Conservation (phyloP, 1,139 yeast genomes). For the Sugiyamaella xylanicola region DNA sequence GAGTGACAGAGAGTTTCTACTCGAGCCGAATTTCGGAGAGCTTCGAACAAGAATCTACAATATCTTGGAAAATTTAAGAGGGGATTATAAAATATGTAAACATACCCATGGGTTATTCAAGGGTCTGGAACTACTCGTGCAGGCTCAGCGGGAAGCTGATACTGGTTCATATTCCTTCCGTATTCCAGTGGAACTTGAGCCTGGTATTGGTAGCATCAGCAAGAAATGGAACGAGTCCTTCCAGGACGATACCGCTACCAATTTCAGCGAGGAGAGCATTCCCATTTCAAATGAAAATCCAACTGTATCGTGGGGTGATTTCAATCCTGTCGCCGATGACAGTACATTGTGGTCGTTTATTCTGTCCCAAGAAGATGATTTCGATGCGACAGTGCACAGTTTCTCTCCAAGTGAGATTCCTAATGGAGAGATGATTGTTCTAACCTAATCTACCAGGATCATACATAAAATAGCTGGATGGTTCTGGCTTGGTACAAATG, state of each 20-base stretch:
- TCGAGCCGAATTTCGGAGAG: constrained; percentile 16
- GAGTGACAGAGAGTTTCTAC: constrained; percentile 13
- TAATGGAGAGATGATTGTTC: constrained; percentile 9
- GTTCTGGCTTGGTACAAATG: neutral
- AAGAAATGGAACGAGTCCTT: constrained; percentile 15
- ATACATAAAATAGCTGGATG: neutral
- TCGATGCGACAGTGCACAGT: constrained; percentile 10
- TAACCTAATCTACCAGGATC: neutral
- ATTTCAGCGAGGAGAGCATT: neutral
- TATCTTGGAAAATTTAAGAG: constrained; percentile 12
- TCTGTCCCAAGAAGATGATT: constrained; percentile 11
- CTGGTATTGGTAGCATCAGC: constrained; percentile 14
- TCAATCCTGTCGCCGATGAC: constrained; percentile 13
- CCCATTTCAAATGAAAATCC: neutral
- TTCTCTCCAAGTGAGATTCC: constrained; percentile 2
- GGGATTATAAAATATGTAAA: constrained; percentile 15
- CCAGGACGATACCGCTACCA: constrained; percentile 1
- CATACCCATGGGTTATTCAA: constrained; percentile 17
- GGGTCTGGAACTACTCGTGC: constrained; percentile 17
- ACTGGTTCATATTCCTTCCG: constrained; percentile 10
- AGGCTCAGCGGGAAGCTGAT: constrained; percentile 17
- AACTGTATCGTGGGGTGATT: constrained; percentile 7
- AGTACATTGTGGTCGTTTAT: constrained; percentile 13
- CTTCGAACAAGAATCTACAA: constrained; percentile 5
- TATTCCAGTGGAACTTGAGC: constrained; percentile 16